phyloP scores from a whole-genome alignment of 106 monocot genomes.

The Dioscorea zingiberensis region DNA sequence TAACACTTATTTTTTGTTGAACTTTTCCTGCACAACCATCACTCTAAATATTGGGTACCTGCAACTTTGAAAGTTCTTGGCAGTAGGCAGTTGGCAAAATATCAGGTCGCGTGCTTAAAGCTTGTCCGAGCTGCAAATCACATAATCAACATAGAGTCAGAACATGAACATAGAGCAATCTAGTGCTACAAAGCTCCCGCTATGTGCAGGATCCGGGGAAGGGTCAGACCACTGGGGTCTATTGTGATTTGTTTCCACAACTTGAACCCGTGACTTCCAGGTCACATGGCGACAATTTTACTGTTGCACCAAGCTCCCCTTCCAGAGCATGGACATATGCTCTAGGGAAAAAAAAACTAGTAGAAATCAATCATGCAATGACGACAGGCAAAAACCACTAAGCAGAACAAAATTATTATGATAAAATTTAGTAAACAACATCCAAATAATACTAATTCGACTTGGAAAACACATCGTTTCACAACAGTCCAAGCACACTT shows the following conservation, averaged over 20 bases:
- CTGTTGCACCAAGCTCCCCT: no score
- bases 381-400: neutral
- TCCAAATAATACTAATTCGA: neutral
- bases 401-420: neutral
- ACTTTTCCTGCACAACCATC: neutral
- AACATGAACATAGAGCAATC: neutral
- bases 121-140: conserved; percentile 76
- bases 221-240: no score
- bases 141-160: neutral
- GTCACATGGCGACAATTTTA: no score
- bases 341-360: neutral
- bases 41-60: conserved; percentile 32
- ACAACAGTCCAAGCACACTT: neutral
- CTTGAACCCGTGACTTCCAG: no score
- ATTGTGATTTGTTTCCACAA: no score
- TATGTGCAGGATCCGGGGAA: no score
- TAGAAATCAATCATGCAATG: neutral
- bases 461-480: neutral
- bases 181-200: no score
- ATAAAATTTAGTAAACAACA: neutral
- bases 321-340: no score
- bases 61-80: conserved; percentile 86
- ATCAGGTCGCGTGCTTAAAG: conserved; percentile 86
- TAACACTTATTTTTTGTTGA: neutral
- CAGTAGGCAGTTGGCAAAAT: conserved; percentile 83